Evolutionary conservation across 2,329 filamentous ascomycete genomes (phyloP).

Genomic region (Cryphonectria nitschkei): DNA sequence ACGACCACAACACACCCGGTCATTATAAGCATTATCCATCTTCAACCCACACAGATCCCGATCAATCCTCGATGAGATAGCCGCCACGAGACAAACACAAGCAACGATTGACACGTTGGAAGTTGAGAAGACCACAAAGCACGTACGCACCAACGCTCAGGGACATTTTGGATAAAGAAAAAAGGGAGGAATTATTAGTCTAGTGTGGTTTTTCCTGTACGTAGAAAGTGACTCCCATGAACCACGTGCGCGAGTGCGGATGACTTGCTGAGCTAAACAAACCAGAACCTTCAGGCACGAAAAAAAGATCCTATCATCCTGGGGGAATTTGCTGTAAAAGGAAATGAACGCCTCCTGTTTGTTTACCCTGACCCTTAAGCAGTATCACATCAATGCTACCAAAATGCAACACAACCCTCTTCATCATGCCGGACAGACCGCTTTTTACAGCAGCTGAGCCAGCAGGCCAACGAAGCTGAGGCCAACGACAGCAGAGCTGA

Average conservation of each 20-base stretch:
- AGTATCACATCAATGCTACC: slow-evolving; percentile 28
- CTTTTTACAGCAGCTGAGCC: slow-evolving; percentile 55
- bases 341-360: slow-evolving; percentile 31
- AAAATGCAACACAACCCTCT: slow-evolving; percentile 17
- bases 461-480: slow-evolving; percentile 52
- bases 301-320: slow-evolving; percentile 29
- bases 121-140: slow-evolving; percentile 11
- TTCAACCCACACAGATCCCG: not conserved
- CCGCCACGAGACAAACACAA: slow-evolving; percentile 4
- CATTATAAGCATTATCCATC: slow-evolving; percentile 17
- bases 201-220: slow-evolving; percentile 46
- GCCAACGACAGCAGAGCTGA: slow-evolving; percentile 53
- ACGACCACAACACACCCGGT: not conserved
- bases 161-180: slow-evolving; percentile 29
- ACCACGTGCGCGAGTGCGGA: slow-evolving; percentile 28
- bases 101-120: slow-evolving; percentile 19
- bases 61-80: not conserved
- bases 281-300: slow-evolving; percentile 29
- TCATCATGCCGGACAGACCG: slow-evolving; percentile 19
- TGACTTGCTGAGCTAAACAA: slow-evolving; percentile 30
- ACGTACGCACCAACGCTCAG: slow-evolving; percentile 3
- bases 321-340: slow-evolving; percentile 30
- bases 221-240: slow-evolving; percentile 34
- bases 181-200: slow-evolving; percentile 49
- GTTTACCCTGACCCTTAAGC: slow-evolving; percentile 30